Evolutionary conservation across 2,329 filamentous ascomycete species (phyloP), one percentile per base, ranked within the genome.

Genomic region (Capronia epimyces): DNA sequence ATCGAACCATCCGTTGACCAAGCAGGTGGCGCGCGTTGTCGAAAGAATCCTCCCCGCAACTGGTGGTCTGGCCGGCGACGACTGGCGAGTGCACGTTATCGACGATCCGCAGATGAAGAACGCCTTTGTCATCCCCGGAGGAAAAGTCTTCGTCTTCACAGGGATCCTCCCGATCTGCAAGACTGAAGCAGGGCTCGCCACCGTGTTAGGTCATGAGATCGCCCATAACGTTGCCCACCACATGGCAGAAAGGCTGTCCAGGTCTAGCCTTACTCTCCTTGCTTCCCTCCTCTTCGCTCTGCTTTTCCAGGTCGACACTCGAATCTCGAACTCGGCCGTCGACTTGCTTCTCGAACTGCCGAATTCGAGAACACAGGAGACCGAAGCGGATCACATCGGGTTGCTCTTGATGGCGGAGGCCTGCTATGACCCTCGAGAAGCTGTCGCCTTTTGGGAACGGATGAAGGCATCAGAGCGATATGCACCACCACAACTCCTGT

Each of bases 121-220:
- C 63, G 81, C 81, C 1, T 83, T 83, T 65, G 81, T 83, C 1
- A 71, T 82, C 48, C 80, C 81, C 3, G 80, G 75, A 3, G 80
- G 80, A 4, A 83, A 83, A 58, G 80, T 83, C 1, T 83, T 84
- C 57, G 80, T 84, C 1, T 82, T 81, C 59, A 77, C 78, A 1
- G 81, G 81, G 2, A 81, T 83, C 8, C 60, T 83, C 12, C 75
- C 77, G 2, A 65, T 82, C 20, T 81, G 78, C 55, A 53, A 68
- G 39, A 71, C 74, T 36, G 79, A 83, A 29, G 74, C 81, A 58
- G 78, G 79, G 0, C 66, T 83, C 13, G 81, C 81, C 5, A 77
- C 80, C 1, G 79, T 83, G 0, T 63, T 84, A 15, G 78, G 78
- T 0, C 81, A 84, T 62, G 81, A 84, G 61, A 83, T 84, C 60